These are phyloP conservation scores for Biancaea sappan DNA, from an alignment of 306 rosid species.

Conservation along the genomic window DNA sequence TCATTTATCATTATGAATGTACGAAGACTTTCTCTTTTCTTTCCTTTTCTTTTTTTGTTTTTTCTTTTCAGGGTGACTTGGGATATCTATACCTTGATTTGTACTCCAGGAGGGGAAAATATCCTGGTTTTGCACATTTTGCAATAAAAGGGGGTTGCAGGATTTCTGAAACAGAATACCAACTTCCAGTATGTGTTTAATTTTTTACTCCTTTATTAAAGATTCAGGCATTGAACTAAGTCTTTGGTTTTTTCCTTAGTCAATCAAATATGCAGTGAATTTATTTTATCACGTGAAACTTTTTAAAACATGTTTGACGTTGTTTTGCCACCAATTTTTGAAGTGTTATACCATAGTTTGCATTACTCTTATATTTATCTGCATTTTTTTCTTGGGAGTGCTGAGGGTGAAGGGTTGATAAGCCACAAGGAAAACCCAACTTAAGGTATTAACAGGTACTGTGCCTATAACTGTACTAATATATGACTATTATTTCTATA, in stretches of 20 bases:
- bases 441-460: neutral
- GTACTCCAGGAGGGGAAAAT: constrained; percentile 55
- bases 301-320: neutral
- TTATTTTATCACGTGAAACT: neutral
- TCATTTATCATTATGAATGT: constrained; percentile 14
- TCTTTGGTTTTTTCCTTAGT: constrained; percentile 17
- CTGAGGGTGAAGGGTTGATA: neutral
- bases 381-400: constrained; percentile 7
- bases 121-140: constrained; percentile 64
- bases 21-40: constrained; percentile 8
- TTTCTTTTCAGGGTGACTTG: constrained; percentile 50
- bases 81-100: constrained; percentile 57
- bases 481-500: neutral
- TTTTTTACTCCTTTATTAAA: constrained; percentile 16
- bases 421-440: constrained; percentile 5
- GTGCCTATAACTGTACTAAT: neutral
- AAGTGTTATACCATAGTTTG: constrained; percentile 7
- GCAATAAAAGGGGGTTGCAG: constrained; percentile 56
- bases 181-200: constrained; percentile 53
- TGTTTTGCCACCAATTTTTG: constrained; percentile 8
- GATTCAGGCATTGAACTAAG: constrained; percentile 17
- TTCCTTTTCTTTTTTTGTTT: too few species aligned
- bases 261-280: constrained; percentile 9
- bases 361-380: neutral
- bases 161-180: constrained; percentile 59